phyloP scores from a whole-genome alignment of 371 early-diverging fungal genomes.

The Mucor sp. region DNA sequence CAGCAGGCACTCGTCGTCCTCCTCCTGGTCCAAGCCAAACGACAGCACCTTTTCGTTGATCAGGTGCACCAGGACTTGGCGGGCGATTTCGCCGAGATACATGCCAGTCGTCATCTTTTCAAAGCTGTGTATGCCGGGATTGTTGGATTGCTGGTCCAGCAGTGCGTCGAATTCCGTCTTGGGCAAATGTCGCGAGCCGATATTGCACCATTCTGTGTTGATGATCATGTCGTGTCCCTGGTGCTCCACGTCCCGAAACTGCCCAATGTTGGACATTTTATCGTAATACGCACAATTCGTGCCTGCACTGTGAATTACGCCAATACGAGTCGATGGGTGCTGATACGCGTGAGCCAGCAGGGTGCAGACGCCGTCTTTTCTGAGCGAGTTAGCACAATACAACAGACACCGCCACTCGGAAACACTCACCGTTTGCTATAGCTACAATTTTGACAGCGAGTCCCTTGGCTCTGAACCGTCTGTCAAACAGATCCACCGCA shows the following conservation, averaged over 20 bases:
- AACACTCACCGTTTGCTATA: constrained; percentile 45
- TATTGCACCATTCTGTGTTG: constrained; percentile 88
- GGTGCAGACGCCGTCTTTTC: constrained; percentile 89
- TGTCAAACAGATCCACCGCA: constrained; percentile 40
- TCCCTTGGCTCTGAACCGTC: constrained; percentile 40
- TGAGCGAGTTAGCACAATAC: not conserved
- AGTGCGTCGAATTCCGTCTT: constrained; percentile 76
- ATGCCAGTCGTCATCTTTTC: constrained; percentile 95
- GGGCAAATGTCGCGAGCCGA: constrained; percentile 69
- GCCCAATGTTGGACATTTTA: constrained; percentile 34
- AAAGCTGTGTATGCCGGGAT: constrained; percentile 78
- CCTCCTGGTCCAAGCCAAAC: constrained; percentile 57
- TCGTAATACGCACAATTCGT: constrained; percentile 92
- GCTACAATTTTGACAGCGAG: constrained; percentile 49
- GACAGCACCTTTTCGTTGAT: constrained; percentile 56
- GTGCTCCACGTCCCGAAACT: constrained; percentile 4
- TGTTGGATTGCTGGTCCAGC: constrained; percentile 77
- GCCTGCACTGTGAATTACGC: constrained; percentile 93
- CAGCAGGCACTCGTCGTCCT: constrained; percentile 39
- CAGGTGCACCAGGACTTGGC: constrained; percentile 75
- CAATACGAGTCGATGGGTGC: constrained; percentile 82
- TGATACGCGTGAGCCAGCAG: constrained; percentile 87
- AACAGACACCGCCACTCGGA: not conserved
- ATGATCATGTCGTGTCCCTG: constrained; percentile 73
- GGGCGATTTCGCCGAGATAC: constrained; percentile 49